Conservation (phyloP, 169 alveolate genomes). For the Sarcocystis neurona region DNA sequence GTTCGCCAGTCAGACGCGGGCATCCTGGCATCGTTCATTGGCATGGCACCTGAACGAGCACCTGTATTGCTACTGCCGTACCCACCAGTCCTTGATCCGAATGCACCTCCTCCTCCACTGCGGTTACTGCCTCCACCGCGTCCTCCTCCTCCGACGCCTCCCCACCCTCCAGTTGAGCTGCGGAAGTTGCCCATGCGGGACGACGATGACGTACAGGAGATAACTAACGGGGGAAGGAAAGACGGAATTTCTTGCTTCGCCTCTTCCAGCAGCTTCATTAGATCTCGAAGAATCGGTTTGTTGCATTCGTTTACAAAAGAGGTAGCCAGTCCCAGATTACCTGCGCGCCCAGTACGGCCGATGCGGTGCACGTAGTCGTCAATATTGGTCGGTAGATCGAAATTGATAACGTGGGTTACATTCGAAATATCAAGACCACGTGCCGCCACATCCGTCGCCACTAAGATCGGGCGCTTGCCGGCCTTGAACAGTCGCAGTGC, state of each 20-base stretch:
- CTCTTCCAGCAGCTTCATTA: constrained; percentile 77
- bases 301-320: constrained; percentile 90
- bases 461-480: constrained; percentile 91
- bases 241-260: constrained; percentile 73
- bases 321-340: constrained; percentile 96
- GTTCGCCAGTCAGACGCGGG: constrained; percentile 26
- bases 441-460: constrained; percentile 99
- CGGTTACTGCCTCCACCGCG: constrained; percentile 36
- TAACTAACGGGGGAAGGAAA: constrained; percentile 71
- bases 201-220: constrained; percentile 56
- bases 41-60: constrained; percentile 8
- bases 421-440: constrained; percentile 97
- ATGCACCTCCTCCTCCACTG: constrained; percentile 25
- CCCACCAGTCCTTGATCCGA: constrained; percentile 15
- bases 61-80: constrained; percentile 9
- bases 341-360: constrained; percentile 99
- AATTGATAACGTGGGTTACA: constrained; percentile 93
- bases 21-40: constrained; percentile 2
- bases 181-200: constrained; percentile 37
- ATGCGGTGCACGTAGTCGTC: constrained; percentile 96
- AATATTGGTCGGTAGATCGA: constrained; percentile 93
- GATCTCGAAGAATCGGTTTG: constrained; percentile 85
- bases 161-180: too few relatives aligned
- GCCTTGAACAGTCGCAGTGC: constrained; percentile 89
- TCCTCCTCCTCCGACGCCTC: constrained; percentile 52